phyloP scores from a whole-genome alignment of 495 filamentous ascomycete genomes.

The Thermothielavioides terrestris region DNA sequence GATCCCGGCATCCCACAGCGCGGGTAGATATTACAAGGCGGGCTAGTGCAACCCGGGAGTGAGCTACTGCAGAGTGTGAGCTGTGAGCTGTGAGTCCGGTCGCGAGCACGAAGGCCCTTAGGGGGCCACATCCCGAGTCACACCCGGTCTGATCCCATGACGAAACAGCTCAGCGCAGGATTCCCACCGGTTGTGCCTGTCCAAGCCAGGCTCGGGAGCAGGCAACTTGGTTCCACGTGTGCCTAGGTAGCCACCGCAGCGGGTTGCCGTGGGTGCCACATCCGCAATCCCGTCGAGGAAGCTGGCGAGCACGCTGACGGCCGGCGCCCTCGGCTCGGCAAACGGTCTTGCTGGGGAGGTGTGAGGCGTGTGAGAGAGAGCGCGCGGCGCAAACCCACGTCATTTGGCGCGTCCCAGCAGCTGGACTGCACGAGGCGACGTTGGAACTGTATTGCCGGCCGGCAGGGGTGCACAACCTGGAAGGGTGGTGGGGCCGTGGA shows the following conservation, averaged over 20 bases:
- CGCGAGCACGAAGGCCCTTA: not conserved
- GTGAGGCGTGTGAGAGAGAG: not conserved
- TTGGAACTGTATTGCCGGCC: slow-evolving; percentile 14
- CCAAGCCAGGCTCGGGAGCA: not conserved
- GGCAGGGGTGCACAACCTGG: not conserved
- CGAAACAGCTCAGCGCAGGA: not conserved
- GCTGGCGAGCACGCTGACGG: too few relatives aligned
- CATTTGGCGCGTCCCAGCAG: not conserved
- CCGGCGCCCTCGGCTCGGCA: not conserved
- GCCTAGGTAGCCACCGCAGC: too few relatives aligned
- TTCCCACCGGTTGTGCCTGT: not conserved
- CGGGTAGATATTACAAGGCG: slow-evolving; percentile 2
- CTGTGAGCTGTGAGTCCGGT: not conserved
- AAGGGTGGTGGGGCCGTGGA: slow-evolving; percentile 4
- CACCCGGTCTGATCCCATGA: not conserved
- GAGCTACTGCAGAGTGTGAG: not conserved
- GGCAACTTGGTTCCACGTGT: not conserved
- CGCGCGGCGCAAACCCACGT: not conserved
- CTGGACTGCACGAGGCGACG: not conserved
- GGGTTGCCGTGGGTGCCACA: too few relatives aligned
- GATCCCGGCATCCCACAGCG: slow-evolving; percentile 3
- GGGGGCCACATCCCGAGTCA: not conserved
- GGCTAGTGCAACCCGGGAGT: not conserved
- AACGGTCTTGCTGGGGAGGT: not conserved
- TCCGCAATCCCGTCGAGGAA: too few relatives aligned